Evolutionary conservation across 495 filamentous ascomycete genomes (phyloP).

Genomic region (Aspergillus panamensis): DNA sequence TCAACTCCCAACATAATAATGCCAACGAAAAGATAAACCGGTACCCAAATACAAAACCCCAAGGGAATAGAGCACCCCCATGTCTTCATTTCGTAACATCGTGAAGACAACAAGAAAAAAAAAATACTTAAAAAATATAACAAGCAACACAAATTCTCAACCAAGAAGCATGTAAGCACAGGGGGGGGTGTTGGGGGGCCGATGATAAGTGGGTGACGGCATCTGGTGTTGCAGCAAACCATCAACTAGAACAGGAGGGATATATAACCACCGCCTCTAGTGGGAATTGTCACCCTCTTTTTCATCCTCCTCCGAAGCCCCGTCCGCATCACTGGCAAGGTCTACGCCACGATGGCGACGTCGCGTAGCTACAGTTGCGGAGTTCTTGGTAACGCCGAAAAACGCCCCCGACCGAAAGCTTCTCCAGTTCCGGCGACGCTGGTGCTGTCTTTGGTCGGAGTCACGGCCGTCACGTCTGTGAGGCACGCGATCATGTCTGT

Average conservation of each 20-base stretch:
- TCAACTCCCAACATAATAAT: slow-evolving; percentile 20
- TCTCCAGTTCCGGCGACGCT: slow-evolving; percentile 34
- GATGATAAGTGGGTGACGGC: slow-evolving; percentile 12
- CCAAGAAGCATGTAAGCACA: not conserved
- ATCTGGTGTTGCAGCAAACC: slow-evolving; percentile 14
- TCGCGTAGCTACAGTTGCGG: slow-evolving; percentile 33
- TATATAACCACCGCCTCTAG: slow-evolving; percentile 30
- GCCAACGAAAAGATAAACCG: slow-evolving; percentile 18
- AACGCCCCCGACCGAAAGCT: slow-evolving; percentile 39
- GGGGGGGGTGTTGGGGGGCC: slow-evolving; percentile 5
- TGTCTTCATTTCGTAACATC: slow-evolving; percentile 15
- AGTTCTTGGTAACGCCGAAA: slow-evolving; percentile 44
- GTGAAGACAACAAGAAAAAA: slow-evolving; percentile 11
- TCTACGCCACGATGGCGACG: slow-evolving; percentile 23
- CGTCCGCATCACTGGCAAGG: slow-evolving; percentile 41
- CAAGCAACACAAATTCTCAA: not conserved
- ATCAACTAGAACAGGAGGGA: slow-evolving; percentile 28
- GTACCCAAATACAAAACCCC: slow-evolving; percentile 7
- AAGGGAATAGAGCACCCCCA: slow-evolving; percentile 1
- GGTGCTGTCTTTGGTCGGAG: slow-evolving; percentile 37
- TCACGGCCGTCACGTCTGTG: slow-evolving; percentile 42
- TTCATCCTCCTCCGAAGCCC: slow-evolving; percentile 45
- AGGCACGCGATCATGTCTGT: slow-evolving; percentile 44
- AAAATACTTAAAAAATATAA: slow-evolving; percentile 4
- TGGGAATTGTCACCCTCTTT: slow-evolving; percentile 46